Evolutionary conservation across 2,329 filamentous ascomycete species (phyloP).

Genomic region (Zarea fungicola): DNA sequence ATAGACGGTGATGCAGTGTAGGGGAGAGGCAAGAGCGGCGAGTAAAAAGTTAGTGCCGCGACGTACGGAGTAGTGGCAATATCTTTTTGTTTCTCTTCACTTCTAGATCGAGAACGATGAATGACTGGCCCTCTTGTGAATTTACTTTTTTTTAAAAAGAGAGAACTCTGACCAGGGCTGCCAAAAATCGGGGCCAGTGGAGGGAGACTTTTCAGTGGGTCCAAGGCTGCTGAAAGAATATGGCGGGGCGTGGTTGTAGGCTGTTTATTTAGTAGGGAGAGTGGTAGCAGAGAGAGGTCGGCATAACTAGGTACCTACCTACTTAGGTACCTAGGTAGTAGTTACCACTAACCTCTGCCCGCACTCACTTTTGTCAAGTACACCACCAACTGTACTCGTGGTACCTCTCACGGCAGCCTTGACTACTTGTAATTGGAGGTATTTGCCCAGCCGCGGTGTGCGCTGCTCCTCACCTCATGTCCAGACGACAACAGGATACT

Average conservation of each 20-base stretch:
- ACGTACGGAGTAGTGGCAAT: too few species aligned
- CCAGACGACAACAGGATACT: too few species aligned
- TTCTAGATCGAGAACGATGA: not conserved
- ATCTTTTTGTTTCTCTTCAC: not conserved
- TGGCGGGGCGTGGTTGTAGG: not conserved
- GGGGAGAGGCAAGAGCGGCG: conserved; percentile 14
- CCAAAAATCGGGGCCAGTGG: conserved; percentile 12
- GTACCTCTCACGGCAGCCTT: too few species aligned
- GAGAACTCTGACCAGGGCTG: conserved; percentile 13
- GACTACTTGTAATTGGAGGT: too few species aligned
- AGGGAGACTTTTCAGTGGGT: conserved; percentile 6
- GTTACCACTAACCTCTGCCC: too few species aligned
- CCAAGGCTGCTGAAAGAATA: conserved; percentile 1
- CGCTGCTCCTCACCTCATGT: too few species aligned
- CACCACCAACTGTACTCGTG: too few species aligned
- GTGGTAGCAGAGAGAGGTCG: too few species aligned
- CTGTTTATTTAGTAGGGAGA: not conserved
- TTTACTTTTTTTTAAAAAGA: not conserved
- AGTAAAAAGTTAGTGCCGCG: not conserved
- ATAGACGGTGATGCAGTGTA: conserved; percentile 12
- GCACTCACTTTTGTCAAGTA: too few species aligned
- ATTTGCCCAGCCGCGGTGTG: too few species aligned
- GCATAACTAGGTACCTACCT: too few species aligned
- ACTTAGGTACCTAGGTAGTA: too few species aligned
- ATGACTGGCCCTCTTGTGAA: conserved; percentile 9